phyloP scores from a whole-genome alignment of 2,329 filamentous ascomycete genomes.

The Laburnicola sp. region DNA sequence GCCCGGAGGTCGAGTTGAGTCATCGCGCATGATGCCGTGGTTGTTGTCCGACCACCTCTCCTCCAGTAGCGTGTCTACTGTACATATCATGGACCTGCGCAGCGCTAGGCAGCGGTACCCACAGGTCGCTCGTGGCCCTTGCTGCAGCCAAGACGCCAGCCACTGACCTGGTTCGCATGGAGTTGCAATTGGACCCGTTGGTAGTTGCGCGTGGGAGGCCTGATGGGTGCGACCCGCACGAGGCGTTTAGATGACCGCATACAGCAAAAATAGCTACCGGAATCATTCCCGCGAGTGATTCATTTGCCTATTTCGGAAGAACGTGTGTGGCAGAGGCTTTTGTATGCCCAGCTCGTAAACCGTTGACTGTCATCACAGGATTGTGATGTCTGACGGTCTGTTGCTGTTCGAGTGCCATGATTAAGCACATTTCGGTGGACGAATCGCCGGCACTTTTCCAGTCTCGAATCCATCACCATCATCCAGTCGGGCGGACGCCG shows the following conservation, averaged over 20 bases:
- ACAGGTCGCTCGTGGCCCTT: conserved; percentile 7
- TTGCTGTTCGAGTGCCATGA: no score
- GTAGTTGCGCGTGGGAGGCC: conserved; percentile 5
- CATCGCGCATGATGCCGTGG: not conserved
- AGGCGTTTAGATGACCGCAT: conserved; percentile 10
- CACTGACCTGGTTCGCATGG: not conserved
- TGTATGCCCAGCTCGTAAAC: no score
- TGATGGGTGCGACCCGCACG: conserved; percentile 10
- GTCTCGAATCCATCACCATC: no score
- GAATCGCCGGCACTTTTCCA: no score
- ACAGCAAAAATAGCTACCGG: conserved; percentile 11
- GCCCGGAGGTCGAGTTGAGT: conserved; percentile 4
- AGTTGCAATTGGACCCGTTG: not conserved
- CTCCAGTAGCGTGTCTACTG: not conserved
- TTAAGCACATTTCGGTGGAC: no score
- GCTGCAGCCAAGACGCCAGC: conserved; percentile 10
- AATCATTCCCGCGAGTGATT: not conserved
- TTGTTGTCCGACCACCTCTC: conserved; percentile 5
- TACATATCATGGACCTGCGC: conserved; percentile 1
- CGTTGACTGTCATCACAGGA: no score
- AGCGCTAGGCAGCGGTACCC: conserved; percentile 7
- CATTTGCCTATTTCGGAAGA: conserved; percentile 1
- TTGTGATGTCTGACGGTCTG: no score
- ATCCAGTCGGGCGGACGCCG: not conserved
- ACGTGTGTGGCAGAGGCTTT: not conserved